Evolutionary conservation across 2,329 filamentous ascomycete species (phyloP).

Genomic region (Myriosclerotinia curreyana): DNA sequence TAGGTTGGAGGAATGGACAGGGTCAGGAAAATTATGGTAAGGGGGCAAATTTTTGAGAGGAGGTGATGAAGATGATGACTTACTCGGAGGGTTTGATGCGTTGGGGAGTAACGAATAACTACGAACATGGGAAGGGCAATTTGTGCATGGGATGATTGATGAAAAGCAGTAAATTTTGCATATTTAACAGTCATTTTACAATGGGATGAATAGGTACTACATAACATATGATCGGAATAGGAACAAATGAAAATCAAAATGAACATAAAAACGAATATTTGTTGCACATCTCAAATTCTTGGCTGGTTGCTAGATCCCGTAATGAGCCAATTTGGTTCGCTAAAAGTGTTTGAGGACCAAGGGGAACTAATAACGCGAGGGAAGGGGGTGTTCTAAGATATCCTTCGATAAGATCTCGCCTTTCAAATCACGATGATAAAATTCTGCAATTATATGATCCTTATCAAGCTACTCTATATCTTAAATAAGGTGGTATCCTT

Average conservation of each 20-base stretch:
- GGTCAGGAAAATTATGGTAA: neutral
- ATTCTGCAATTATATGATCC: no score
- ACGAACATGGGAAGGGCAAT: neutral
- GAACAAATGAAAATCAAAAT: neutral
- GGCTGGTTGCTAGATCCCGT: neutral
- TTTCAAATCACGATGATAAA: no score
- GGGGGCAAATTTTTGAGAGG: conserved; percentile 5
- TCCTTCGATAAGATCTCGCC: no score
- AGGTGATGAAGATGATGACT: no score
- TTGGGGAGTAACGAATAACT: neutral
- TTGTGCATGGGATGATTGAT: neutral
- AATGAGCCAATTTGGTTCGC: neutral
- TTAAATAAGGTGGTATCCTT: no score
- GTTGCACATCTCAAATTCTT: neutral
- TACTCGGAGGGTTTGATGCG: neutral
- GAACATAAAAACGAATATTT: neutral
- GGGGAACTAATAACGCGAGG: no score
- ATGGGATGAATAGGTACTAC: neutral
- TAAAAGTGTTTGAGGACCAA: neutral
- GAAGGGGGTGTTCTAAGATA: no score
- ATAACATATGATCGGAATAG: neutral
- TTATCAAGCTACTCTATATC: no score
- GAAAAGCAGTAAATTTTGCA: neutral
- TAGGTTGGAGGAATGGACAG: conserved; percentile 7
- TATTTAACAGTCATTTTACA: no score